phyloP scores from a whole-genome alignment of 2,329 filamentous ascomycete species.

The Aureobasidium mangrovei region DNA sequence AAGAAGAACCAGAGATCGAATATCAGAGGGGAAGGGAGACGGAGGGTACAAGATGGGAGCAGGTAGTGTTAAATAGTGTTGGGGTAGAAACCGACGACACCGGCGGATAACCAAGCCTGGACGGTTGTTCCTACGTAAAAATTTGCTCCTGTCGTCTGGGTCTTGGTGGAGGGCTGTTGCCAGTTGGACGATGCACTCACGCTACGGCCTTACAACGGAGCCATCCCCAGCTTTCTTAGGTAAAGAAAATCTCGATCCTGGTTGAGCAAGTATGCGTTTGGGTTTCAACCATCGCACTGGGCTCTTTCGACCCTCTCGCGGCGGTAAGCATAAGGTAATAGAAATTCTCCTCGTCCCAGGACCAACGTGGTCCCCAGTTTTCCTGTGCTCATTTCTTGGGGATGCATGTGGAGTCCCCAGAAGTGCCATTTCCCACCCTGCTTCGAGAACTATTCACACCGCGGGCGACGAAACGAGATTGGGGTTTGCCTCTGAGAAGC shows the following conservation, averaged over 20 bases:
- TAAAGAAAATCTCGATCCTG: constrained; percentile 5
- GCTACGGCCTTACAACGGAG: constrained; percentile 14
- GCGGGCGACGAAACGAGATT: neutral
- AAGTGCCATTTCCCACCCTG: neutral
- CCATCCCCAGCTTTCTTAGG: constrained; percentile 1
- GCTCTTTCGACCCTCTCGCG: neutral
- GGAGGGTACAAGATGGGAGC: constrained; percentile 2
- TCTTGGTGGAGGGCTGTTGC: constrained; percentile 4
- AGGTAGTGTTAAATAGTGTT: constrained; percentile 13
- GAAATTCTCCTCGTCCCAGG: neutral
- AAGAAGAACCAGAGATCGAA: constrained; percentile 6
- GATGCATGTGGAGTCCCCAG: constrained; percentile 8
- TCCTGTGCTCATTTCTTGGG: neutral
- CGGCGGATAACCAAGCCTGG: constrained; percentile 1
- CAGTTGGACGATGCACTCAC: constrained; percentile 12
- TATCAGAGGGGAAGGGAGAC: neutral
- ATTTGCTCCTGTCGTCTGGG: constrained; percentile 4
- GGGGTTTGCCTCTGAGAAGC: neutral
- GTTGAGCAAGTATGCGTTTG: constrained; percentile 12
- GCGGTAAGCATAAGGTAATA: constrained; percentile 8
- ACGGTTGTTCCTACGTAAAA: constrained; percentile 8
- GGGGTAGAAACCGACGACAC: constrained; percentile 1
- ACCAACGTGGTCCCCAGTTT: constrained; percentile 3
- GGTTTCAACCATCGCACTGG: constrained; percentile 1
- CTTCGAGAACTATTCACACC: neutral